Percentiles rank a stretch among this genome's conserved stretches.
phyloP scores from a whole-genome alignment of 192 early-diverging fungal genomes.

The Coemansia sp. region DNA sequence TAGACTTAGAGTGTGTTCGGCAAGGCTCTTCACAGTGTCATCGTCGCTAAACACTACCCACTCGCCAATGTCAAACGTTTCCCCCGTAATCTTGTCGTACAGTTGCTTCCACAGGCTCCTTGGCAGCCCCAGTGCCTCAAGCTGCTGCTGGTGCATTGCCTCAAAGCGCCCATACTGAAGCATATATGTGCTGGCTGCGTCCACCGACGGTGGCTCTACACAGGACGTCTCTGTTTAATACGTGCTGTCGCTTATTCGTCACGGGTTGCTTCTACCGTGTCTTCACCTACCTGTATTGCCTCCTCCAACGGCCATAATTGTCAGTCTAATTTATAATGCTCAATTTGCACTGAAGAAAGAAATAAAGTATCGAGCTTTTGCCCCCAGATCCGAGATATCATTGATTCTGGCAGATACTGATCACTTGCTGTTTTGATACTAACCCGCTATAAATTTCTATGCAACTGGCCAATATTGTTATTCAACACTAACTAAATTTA shows the following conservation, averaged over 20 bases:
- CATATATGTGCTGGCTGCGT: conserved; percentile 32
- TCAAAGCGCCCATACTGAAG: conserved; percentile 47
- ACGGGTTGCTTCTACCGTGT: background rate
- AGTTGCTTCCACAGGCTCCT: conserved; percentile 40
- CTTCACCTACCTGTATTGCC: background rate
- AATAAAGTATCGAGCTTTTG: no score
- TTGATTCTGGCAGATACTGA: background rate
- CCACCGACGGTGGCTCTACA: conserved; percentile 17
- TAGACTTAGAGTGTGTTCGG: conserved; percentile 29
- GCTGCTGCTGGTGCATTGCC: conserved; percentile 40
- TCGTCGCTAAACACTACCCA: conserved; percentile 31
- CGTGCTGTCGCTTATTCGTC: background rate
- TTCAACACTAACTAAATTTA: no score
- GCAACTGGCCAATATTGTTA: no score
- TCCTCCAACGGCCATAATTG: background rate
- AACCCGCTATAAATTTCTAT: no score
- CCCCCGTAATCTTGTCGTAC: conserved; percentile 30
- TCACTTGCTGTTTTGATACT: no score
- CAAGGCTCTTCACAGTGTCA: conserved; percentile 2
- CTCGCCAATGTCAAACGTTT: conserved; percentile 41
- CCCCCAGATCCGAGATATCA: no score
- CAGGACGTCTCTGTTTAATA: background rate
- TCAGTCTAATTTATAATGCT: no score
- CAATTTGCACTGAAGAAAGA: no score
- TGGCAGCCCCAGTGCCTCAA: conserved; percentile 44